Evolutionary conservation across 768 basidiomycete species (phyloP), one percentile per base, ranked within the genome.

Genomic region (Hericium alpestre): DNA sequence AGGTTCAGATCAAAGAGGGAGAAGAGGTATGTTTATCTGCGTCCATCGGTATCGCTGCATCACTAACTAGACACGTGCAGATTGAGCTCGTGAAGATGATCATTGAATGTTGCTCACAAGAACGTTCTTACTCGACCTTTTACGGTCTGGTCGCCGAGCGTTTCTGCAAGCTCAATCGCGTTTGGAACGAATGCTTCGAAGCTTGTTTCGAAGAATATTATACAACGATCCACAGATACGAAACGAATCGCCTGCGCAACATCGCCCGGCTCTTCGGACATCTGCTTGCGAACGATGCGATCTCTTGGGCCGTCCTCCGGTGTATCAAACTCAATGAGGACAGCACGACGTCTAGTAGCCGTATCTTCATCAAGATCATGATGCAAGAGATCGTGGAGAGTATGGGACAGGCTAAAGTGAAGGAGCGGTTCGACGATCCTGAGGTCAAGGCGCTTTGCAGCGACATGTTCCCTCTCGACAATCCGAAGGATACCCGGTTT

Each of bases 51-150:
- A 32, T 9, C 6, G 32, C 9, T 10, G 32, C 32, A 32, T 32
- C 9, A 10, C 8, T 32, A 10, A 32, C 9, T 6, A 6, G 32
- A 32, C 32, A 32, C 9, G 8, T 38, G 2, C 65, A 96, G 92
- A 88, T 92, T 64, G 95, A 97, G 69, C 72, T 99, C 57, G 83
- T 90, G 69, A 97, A 98, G 77, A 99, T 99, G 96, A 82, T 99
- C 60, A 90, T 99, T 70, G 95, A 98, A 66, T 99, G 96, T 87
- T 98, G 96, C 70, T 98, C 96, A 1, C 96, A 99, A 75, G 96
- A 98, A 70, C 88, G 96, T 13, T 93, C 95, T 1, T 99, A 97
- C 70, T 92, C 90, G 2, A 89, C 80, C n/a, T 98, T 96, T 77
- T 99, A 94, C 66, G 96, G 96, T 12, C 83, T 98, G 20, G 79